Conservation (phyloP, 1,284 basidiomycete species). For the Ganoderma multipileum region DNA sequence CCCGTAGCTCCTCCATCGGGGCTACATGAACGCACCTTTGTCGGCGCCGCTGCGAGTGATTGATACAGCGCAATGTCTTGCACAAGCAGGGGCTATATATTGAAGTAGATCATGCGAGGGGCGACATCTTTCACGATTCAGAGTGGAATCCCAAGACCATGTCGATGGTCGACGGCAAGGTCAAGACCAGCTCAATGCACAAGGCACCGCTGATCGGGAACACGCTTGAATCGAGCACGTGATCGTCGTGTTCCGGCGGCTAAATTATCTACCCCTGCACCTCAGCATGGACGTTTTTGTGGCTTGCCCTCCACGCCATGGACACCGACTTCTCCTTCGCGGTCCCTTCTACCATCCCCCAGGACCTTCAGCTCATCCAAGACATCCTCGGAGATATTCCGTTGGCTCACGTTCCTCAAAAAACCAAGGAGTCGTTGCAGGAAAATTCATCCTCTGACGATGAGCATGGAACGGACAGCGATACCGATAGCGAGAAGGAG, state of each 20-base stretch:
- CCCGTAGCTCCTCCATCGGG: too few relatives aligned
- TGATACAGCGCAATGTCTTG: not conserved
- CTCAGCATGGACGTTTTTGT: slow-evolving; percentile 1
- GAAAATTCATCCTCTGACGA: slow-evolving; percentile 33
- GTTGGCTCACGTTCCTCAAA: slow-evolving; percentile 14
- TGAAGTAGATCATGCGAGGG: not conserved
- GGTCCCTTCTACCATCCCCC: slow-evolving; percentile 64
- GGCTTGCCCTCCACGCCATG: slow-evolving; percentile 28
- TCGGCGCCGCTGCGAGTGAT: not conserved
- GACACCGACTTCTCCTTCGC: slow-evolving; percentile 52
- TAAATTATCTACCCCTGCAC: slow-evolving; percentile 6
- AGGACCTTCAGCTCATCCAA: slow-evolving; percentile 77
- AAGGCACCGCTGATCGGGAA: not conserved
- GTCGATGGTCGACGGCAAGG: not conserved
- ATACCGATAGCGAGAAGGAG: slow-evolving; percentile 66
- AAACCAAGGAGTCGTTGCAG: slow-evolving; percentile 13
- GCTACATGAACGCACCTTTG: not conserved
- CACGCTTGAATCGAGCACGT: slow-evolving; percentile 13
- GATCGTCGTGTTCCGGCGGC: slow-evolving; percentile 22
- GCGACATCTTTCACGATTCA: not conserved
- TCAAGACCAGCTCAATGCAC: not conserved
- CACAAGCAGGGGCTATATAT: not conserved
- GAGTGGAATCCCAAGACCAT: not conserved
- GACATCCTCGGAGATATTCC: slow-evolving; percentile 57
- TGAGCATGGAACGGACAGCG: slow-evolving; percentile 40